Conservation (phyloP, 306 rosid genomes). For the Cercis canadensis region DNA sequence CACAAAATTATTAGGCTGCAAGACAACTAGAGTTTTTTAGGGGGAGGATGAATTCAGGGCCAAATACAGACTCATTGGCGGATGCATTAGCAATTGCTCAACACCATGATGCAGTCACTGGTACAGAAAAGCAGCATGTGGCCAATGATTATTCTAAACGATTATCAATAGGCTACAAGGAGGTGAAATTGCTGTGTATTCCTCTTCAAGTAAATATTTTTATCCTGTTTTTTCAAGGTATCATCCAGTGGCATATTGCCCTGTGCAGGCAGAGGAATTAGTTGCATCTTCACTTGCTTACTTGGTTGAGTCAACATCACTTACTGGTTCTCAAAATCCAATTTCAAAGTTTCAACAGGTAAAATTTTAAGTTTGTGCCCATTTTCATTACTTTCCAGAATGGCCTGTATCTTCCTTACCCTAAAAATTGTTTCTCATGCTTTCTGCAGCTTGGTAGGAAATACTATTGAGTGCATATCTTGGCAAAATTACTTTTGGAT, state of each 20-base stretch:
- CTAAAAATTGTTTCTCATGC: constrained; percentile 11
- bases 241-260: constrained; percentile 29
- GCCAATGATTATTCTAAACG: constrained; percentile 86
- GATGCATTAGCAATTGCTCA: constrained; percentile 94
- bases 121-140: constrained; percentile 87
- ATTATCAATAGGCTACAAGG: constrained; percentile 72
- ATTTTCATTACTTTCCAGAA: constrained; percentile 28
- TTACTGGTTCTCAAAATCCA: constrained; percentile 47
- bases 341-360: constrained; percentile 72
- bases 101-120: constrained; percentile 91
- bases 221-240: constrained; percentile 2
- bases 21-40: constrained; percentile 73
- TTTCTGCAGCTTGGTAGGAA: constrained; percentile 1
- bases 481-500: not conserved
- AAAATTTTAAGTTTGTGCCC: constrained; percentile 31
- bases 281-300: constrained; percentile 72
- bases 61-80: constrained; percentile 72
- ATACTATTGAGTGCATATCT: not conserved
- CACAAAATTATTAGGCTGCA: constrained; percentile 68
- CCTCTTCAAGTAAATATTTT: constrained; percentile 28
- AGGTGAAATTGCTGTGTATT: constrained; percentile 50
- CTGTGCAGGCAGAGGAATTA: constrained; percentile 69
- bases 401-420: constrained; percentile 17
- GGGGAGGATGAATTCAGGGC: constrained; percentile 64
- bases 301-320: constrained; percentile 48